Percentiles rank a stretch among this genome's conserved stretches.
Evolutionary conservation across 768 basidiomycete species (phyloP).

Genomic region (Neoboletus subvelutipes): DNA sequence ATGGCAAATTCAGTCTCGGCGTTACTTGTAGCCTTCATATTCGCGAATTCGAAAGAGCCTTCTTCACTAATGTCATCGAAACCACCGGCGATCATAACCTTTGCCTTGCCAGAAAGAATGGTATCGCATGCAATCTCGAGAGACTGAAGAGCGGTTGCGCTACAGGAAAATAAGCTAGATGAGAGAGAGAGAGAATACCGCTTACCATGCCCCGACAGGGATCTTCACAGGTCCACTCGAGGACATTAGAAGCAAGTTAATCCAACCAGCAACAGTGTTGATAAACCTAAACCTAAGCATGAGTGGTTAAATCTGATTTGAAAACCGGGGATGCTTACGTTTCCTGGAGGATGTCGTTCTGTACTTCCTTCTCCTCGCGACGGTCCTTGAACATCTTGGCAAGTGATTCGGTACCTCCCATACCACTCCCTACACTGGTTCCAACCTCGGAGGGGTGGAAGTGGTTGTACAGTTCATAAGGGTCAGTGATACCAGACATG

Average conservation of each 20-base stretch:
- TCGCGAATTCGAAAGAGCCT: slow-evolving; percentile 98
- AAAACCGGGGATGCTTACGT: slow-evolving; percentile 56
- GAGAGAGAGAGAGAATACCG: not conserved
- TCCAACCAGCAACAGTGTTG: slow-evolving; percentile 98
- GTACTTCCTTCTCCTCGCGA: slow-evolving; percentile 95
- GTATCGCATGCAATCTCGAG: slow-evolving; percentile 98
- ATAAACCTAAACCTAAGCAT: slow-evolving; percentile 68
- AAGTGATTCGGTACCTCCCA: slow-evolving; percentile 93
- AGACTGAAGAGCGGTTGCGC: slow-evolving; percentile 96
- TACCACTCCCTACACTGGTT: slow-evolving; percentile 91
- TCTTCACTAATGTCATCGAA: slow-evolving; percentile 99
- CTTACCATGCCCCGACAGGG: slow-evolving; percentile 96
- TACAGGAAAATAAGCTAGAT: slow-evolving; percentile 29
- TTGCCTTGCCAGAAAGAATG: slow-evolving; percentile 92
- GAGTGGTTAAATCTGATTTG: slow-evolving; percentile 3
- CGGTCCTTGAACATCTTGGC: slow-evolving; percentile 99
- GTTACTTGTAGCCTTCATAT: slow-evolving; percentile 99
- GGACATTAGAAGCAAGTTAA: slow-evolving; percentile 91
- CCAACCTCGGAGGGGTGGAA: slow-evolving; percentile 97
- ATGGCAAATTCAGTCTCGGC: slow-evolving; percentile 97
- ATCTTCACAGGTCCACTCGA: slow-evolving; percentile 99
- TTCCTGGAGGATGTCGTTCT: slow-evolving; percentile 97
- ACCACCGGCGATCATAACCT: slow-evolving; percentile 98
- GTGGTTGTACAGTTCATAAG: slow-evolving; percentile 96
- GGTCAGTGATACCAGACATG: slow-evolving; percentile 95